These are phyloP conservation scores for Plenodomus biglobosus DNA, from an alignment of 2,329 filamentous ascomycete genomes.

Conservation along the genomic window DNA sequence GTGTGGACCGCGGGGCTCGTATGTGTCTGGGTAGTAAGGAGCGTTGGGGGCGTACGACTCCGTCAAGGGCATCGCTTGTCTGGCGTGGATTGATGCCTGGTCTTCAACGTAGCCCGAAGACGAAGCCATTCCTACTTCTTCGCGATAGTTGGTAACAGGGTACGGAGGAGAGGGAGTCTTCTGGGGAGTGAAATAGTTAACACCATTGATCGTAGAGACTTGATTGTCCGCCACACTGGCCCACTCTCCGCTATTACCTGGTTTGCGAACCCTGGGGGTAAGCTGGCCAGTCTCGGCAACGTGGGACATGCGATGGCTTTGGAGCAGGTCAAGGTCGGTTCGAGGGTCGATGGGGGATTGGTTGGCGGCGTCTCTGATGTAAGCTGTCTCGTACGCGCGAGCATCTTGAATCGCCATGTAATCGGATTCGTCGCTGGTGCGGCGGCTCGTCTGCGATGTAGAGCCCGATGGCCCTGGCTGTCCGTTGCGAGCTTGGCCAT, in stretches of 20 bases:
- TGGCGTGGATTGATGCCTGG: slow-evolving; percentile 27
- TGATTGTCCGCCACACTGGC: slow-evolving; percentile 39
- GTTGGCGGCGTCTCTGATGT: slow-evolving; percentile 31
- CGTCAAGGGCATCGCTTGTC: slow-evolving; percentile 39
- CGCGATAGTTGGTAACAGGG: slow-evolving; percentile 16
- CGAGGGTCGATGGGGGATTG: slow-evolving; percentile 34
- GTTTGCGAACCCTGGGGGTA: slow-evolving; percentile 44
- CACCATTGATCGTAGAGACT: slow-evolving; percentile 36
- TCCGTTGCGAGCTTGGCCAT: slow-evolving; percentile 23
- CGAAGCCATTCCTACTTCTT: slow-evolving; percentile 11
- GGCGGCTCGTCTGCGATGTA: slow-evolving; percentile 33
- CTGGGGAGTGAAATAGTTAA: slow-evolving; percentile 43
- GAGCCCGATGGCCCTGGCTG: slow-evolving; percentile 15
- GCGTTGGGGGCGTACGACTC: slow-evolving; percentile 43
- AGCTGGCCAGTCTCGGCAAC: slow-evolving; percentile 55
- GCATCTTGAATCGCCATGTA: slow-evolving; percentile 35
- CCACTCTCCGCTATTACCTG: slow-evolving; percentile 44
- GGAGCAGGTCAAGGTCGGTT: slow-evolving; percentile 46
- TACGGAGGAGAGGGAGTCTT: slow-evolving; percentile 42
- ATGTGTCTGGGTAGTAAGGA: slow-evolving; percentile 37
- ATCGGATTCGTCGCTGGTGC: slow-evolving; percentile 42
- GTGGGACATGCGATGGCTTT: slow-evolving; percentile 53
- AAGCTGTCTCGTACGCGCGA: slow-evolving; percentile 39
- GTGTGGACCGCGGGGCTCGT: slow-evolving; percentile 43
- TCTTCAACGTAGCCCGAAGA: slow-evolving; percentile 24